Base-by-base conservation (phyloP, 768 basidiomycete species). In the Pleurotus salmoneostramineus region DNA sequence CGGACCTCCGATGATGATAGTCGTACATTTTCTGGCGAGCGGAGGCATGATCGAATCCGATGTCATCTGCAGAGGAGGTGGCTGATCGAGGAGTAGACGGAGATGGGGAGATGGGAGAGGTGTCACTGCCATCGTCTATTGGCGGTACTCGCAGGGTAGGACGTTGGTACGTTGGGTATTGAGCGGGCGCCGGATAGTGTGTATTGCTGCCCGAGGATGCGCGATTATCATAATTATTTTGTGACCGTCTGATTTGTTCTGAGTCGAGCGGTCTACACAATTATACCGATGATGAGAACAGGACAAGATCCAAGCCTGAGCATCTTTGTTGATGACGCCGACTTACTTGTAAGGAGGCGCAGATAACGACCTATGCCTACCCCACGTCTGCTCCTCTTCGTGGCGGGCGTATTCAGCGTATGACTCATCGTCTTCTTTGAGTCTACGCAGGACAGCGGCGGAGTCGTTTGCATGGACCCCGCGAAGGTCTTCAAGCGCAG, bases 401-500 rank as follows among this genome's bases (percentile, higher is more conserved):
- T 62, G 43, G 61, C 66, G 68, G 21, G 60, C 63, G 8, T 65
- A 33, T 37, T 66, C 70, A 32, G 63, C 58, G 47, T 60, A 70
- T 48, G 58, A 52, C 37, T 79, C 75, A 51, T 85, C 85, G 17
- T 85, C 82, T 61, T 79, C 76, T 57, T 75, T 78, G n/a, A 91
- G 69, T 31, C 89, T 78, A 56, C 83, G 74, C 48, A 91, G 69
- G 5, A 91, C 88, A 5, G 86, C 83, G 4, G 84, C 82, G 0
- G 87, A 83, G 65, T 89, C 86, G 37, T 74, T 76, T 58, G 60
- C 74, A 68, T 63, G 71, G 17, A 80, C 70, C 2, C 83, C 83
- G 6, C 84, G 76, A 50, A 85, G 66, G 59, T 83, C 83, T 66
- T 89, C 88, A 63, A 91, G 70, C 0, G 85, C 82, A 5, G 87